Evolutionary conservation across 192 early-diverging fungal genomes (phyloP).

Genomic region (Kappamyces sp.): DNA sequence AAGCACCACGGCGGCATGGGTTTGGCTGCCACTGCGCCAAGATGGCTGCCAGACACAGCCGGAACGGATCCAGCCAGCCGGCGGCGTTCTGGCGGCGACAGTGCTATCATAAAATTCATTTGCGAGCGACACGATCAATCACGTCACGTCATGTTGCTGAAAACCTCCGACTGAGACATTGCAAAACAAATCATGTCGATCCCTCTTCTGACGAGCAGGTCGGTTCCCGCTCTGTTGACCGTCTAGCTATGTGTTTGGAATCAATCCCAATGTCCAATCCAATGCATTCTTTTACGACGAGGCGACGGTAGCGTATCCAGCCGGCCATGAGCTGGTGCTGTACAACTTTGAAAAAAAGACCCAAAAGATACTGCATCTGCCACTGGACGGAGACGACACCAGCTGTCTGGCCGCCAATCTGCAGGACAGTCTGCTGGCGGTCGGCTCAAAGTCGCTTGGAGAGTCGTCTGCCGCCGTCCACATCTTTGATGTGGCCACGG

Average conservation of each 20-base stretch:
- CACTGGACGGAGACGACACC: conserved; percentile 36
- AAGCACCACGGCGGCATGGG: too few species aligned
- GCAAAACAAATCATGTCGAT: background rate
- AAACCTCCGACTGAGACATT: background rate
- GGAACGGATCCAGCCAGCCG: too few species aligned
- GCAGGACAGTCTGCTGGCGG: conserved; percentile 13
- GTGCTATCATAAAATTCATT: too few species aligned
- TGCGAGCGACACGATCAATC: too few species aligned
- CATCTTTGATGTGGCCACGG: conserved; percentile 17
- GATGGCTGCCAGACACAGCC: too few species aligned
- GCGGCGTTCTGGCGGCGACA: too few species aligned
- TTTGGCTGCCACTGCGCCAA: too few species aligned
- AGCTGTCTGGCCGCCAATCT: conserved; percentile 32
- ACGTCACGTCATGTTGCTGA: too few species aligned
- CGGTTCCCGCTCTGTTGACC: background rate
- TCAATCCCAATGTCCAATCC: conserved; percentile 35
- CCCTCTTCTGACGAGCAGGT: background rate
- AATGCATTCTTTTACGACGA: conserved; percentile 44
- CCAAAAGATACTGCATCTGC: conserved; percentile 41
- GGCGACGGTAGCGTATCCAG: conserved; percentile 42
- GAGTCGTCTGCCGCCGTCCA: background rate
- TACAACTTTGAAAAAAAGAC: conserved; percentile 51
- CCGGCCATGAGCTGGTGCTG: conserved; percentile 39
- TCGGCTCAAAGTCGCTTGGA: conserved; percentile 13
- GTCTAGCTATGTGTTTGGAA: conserved; percentile 43